These are phyloP conservation scores for Periconia macrospinosa DNA, from an alignment of 2,329 filamentous ascomycete genomes.

Conservation along the genomic window DNA sequence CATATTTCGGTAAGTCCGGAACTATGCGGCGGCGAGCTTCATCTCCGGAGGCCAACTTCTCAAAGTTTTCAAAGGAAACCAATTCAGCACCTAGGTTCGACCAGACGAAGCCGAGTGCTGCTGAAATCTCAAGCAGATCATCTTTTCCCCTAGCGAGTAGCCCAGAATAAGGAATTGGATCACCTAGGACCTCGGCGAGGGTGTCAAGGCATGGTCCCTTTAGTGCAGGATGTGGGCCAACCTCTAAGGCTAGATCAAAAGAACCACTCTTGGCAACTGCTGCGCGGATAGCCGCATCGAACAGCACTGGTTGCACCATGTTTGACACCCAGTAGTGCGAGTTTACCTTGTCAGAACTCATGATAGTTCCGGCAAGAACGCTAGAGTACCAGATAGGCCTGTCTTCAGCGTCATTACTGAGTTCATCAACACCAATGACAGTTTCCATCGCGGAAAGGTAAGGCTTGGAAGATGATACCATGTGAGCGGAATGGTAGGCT, in stretches of 20 bases:
- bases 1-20: too few species aligned
- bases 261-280: slow-evolving; percentile 20
- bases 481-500: slow-evolving; percentile 52
- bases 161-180: slow-evolving; percentile 15
- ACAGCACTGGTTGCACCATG: slow-evolving; percentile 49
- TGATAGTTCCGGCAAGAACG: neutral
- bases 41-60: too few species aligned
- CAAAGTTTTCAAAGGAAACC: too few species aligned
- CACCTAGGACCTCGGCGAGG: slow-evolving; percentile 23
- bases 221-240: slow-evolving; percentile 52
- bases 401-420: too few species aligned
- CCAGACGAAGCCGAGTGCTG: too few species aligned
- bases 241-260: slow-evolving; percentile 47
- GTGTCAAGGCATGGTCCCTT: slow-evolving; percentile 44
- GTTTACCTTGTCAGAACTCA: too few species aligned
- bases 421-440: too few species aligned
- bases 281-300: slow-evolving; percentile 43
- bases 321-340: slow-evolving; percentile 50
- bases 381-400: neutral
- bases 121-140: slow-evolving; percentile 16
- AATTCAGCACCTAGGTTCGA: too few species aligned
- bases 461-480: slow-evolving; percentile 23
- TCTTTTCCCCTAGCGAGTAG: slow-evolving; percentile 22
- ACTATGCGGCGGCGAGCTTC: too few species aligned
- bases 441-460: too few species aligned